Evolutionary conservation across 108 stramenopile species (phyloP), one percentile per base, ranked within the genome.

Genomic region (Tribonema minus): DNA sequence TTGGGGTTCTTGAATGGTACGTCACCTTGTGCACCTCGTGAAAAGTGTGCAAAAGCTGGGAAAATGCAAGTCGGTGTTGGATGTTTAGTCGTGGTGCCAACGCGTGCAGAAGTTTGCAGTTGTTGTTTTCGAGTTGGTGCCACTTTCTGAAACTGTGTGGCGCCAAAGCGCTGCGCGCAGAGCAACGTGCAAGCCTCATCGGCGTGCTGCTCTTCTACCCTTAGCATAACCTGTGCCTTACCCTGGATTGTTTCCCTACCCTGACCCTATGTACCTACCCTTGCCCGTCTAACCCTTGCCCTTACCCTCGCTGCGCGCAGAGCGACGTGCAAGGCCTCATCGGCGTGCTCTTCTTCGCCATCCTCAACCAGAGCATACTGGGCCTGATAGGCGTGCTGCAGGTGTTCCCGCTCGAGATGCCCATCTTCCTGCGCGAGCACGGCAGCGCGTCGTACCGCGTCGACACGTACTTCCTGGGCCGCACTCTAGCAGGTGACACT

Each of bases 401-500:
- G 76, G 76, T 77, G 31, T 77, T 77, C 37, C 76, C 76, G n/a
- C 41, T 66, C 28, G 76, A 77, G 60, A 67, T 77, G 66, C 76
- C 76, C 37, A 54, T 77, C 37, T 77, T 77, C 58, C 38, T 77
- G 0, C 76, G 76, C 9, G 76, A 77, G 34, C 58, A 66, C 35
- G 67, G 59, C 58, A 68, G 67, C 37, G 76, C 39, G 29, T 27
- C 76, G 30, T 77, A 77, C 67, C 39, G 67, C 3, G 76, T 77
- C 27, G 58, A 65, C 23, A 46, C 76, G 9, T 77, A 68, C 76
- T 77, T 66, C 59, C 37, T 77, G 34, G 67, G 76, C 23, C 26
- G 76, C 54, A 77, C 76, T 4, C 15, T 77, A n/a, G n/a, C n/a
- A n/a, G n/a, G n/a, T n/a, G n/a, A n/a, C n/a, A n/a, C n/a, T n/a